A percentile compares a stretch with the other conserved stretches of the same genome.
Evolutionary conservation across 495 filamentous ascomycete species (phyloP).

Genomic region (Aspergillus nidulans): DNA sequence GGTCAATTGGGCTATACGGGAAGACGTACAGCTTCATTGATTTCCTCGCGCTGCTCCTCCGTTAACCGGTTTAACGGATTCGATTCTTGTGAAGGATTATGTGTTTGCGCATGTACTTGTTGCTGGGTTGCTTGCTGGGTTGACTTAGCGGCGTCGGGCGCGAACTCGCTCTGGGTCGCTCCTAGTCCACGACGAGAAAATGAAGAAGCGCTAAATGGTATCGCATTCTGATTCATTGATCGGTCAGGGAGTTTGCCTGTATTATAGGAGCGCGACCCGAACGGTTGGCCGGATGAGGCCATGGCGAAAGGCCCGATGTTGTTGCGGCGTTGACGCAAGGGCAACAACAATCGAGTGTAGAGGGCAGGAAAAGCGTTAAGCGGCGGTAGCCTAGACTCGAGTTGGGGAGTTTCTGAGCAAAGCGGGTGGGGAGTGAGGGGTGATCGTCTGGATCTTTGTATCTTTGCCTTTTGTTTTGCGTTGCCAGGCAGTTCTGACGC

Average conservation of each 20-base stretch:
- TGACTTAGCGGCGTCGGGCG: slow-evolving; percentile 27
- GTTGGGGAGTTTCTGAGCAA: neutral
- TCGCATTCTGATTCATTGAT: slow-evolving; percentile 36
- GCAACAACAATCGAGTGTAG: neutral
- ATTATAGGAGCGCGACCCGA: slow-evolving; percentile 46
- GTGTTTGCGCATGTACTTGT: slow-evolving; percentile 30
- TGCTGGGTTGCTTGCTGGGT: slow-evolving; percentile 25
- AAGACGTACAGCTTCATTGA: slow-evolving; percentile 71
- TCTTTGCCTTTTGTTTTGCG: neutral
- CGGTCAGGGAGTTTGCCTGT: slow-evolving; percentile 49
- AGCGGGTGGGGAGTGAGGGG: neutral
- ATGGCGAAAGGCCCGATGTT: slow-evolving; percentile 17
- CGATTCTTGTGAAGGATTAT: slow-evolving; percentile 37
- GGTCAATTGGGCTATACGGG: neutral
- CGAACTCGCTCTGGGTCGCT: slow-evolving; percentile 26
- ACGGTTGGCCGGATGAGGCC: slow-evolving; percentile 42
- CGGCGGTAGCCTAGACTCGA: neutral
- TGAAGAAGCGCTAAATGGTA: slow-evolving; percentile 47
- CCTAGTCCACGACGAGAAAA: slow-evolving; percentile 35
- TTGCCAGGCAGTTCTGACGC: neutral
- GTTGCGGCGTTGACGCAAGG: neutral
- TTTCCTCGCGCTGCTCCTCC: slow-evolving; percentile 85
- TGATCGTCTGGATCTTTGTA: neutral
- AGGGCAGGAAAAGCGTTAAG: neutral
- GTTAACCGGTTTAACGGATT: slow-evolving; percentile 55